Evolutionary conservation across 1,284 basidiomycete genomes (phyloP).

Genomic region (Boletus sp.): DNA sequence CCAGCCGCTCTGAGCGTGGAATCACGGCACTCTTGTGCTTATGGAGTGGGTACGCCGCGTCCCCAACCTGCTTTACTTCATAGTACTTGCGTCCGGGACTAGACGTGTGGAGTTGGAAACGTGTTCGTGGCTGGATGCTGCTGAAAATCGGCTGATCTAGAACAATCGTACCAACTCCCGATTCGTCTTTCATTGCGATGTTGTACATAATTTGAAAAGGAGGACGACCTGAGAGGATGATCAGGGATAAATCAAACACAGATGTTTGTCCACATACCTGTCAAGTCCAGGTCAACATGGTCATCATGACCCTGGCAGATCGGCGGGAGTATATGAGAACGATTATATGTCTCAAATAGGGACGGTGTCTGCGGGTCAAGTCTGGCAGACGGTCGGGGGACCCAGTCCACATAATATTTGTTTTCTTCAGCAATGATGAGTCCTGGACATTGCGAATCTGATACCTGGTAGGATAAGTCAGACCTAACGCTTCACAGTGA

Average conservation of each 20-base stretch:
- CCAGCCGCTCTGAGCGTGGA: no score
- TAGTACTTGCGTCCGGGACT: conserved; percentile 83
- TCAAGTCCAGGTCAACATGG: conserved; percentile 76
- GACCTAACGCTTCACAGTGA: background rate
- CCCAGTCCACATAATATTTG: conserved; percentile 71
- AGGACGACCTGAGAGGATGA: conserved; percentile 53
- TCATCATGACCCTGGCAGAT: conserved; percentile 81
- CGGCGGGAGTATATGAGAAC: conserved; percentile 64
- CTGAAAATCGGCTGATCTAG: conserved; percentile 76
- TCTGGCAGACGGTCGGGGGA: conserved; percentile 66
- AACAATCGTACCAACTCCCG: conserved; percentile 57
- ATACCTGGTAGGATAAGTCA: conserved; percentile 47
- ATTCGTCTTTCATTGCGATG: conserved; percentile 59
- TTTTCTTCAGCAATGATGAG: conserved; percentile 55
- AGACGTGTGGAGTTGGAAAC: conserved; percentile 81
- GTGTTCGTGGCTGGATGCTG: conserved; percentile 77
- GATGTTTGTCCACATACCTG: conserved; percentile 45
- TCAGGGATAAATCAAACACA: background rate
- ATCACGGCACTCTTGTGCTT: conserved; percentile 57
- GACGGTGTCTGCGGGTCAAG: conserved; percentile 55
- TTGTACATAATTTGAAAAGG: conserved; percentile 88
- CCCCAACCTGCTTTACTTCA: conserved; percentile 83
- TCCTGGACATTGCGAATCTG: conserved; percentile 84
- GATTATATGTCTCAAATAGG: conserved; percentile 55
- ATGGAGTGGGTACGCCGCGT: conserved; percentile 78